phyloP scores from a whole-genome alignment of 1,284 basidiomycete genomes.

The Tilletia indica region DNA sequence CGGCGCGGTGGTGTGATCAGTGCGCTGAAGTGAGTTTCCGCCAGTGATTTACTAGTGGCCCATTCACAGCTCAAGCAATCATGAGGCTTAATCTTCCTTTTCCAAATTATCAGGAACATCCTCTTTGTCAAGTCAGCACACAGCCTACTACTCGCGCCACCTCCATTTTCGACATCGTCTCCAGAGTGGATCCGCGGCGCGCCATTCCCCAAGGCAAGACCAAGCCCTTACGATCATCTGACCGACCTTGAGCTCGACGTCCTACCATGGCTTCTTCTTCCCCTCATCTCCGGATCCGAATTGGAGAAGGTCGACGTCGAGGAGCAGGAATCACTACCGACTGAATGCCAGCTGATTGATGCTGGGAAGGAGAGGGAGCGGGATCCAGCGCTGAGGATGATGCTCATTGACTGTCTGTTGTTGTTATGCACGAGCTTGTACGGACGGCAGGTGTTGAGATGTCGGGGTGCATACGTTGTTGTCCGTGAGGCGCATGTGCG shows the following conservation, averaged over 20 bases:
- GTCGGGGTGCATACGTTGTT: constrained; percentile 82
- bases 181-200: background rate
- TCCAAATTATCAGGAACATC: constrained; percentile 30
- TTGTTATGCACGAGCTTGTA: constrained; percentile 83
- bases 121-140: constrained; percentile 52
- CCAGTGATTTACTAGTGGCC: background rate
- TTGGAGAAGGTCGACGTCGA: constrained; percentile 56
- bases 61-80: too few species aligned
- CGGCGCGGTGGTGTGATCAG: constrained; percentile 53
- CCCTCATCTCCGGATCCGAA: constrained; percentile 90
- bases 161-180: constrained; percentile 23
- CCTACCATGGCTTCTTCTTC: constrained; percentile 68
- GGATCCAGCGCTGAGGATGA: constrained; percentile 76
- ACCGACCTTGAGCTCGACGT: constrained; percentile 34
- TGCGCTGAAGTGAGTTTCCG: constrained; percentile 38
- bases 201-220: background rate
- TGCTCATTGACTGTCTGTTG: constrained; percentile 82
- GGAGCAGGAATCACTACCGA: constrained; percentile 84
- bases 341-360: constrained; percentile 82
- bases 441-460: constrained; percentile 77
- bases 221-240: background rate
- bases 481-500: constrained; percentile 75
- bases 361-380: constrained; percentile 78
- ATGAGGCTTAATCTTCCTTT: too few species aligned
- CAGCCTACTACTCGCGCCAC: constrained; percentile 46